Conservation (phyloP, 2,329 filamentous ascomycete species). For the Hypoxylon sp. region DNA sequence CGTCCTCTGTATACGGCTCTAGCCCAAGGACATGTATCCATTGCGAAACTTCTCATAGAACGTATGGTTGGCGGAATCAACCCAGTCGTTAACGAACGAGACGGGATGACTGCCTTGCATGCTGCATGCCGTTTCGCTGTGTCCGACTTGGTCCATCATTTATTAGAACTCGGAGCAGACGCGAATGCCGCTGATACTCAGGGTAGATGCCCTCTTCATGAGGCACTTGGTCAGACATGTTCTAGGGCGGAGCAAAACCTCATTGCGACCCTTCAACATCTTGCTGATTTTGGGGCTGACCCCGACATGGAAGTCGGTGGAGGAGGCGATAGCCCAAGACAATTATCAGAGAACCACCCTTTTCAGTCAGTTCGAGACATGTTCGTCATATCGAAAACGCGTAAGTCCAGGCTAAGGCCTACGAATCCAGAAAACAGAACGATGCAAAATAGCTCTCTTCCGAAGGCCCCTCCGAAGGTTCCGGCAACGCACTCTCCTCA, state of each 20-base stretch:
- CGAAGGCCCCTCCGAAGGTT: background rate
- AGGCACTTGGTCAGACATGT: slow-evolving; percentile 3
- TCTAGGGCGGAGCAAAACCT: background rate
- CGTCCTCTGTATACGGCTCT: slow-evolving; percentile 4
- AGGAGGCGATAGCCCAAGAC: background rate
- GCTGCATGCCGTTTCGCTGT: slow-evolving; percentile 11
- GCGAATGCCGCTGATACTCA: background rate
- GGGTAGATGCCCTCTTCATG: slow-evolving; percentile 3
- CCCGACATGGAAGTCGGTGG: background rate
- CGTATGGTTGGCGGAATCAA: background rate
- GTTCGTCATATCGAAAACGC: background rate
- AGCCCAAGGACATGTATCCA: slow-evolving; percentile 1
- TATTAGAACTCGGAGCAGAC: background rate
- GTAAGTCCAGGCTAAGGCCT: background rate
- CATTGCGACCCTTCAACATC: background rate
- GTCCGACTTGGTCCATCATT: background rate
- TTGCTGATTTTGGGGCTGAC: slow-evolving; percentile 9
- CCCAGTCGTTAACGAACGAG: slow-evolving; percentile 1
- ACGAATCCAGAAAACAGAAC: background rate
- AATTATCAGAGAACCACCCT: background rate
- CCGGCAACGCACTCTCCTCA: background rate
- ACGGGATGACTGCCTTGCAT: slow-evolving; percentile 15
- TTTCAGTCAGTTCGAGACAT: slow-evolving; percentile 1
- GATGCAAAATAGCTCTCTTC: background rate
- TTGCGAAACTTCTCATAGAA: background rate